A percentile compares a stretch with the other conserved stretches of the same genome.
phyloP scores from a whole-genome alignment of 1,139 yeast genomes.

The Casaregolazyma suthepensis region DNA sequence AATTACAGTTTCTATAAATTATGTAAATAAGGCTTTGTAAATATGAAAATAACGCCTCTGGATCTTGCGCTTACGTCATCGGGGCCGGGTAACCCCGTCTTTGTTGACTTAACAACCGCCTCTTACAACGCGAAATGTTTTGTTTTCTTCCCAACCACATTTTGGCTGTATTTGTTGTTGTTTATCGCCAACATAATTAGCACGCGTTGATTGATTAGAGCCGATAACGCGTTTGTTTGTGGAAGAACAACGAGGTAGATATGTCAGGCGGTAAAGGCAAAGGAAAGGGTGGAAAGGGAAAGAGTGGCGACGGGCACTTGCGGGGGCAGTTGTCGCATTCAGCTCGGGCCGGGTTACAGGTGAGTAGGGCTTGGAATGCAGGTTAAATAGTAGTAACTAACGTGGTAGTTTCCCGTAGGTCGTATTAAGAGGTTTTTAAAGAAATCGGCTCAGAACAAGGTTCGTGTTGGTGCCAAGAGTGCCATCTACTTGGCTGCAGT shows the following conservation, averaged over 20 bases:
- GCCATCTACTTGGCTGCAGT: constrained; percentile 97
- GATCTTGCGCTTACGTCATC: background rate
- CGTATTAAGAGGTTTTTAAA: constrained; percentile 95
- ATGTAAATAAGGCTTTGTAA: constrained; percentile 6
- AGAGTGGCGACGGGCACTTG: constrained; percentile 26
- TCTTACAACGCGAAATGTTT: background rate
- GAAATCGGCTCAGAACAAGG: constrained; percentile 84
- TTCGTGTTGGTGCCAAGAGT: constrained; percentile 95
- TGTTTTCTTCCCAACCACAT: constrained; percentile 11
- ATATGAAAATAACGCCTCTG: constrained; percentile 2
- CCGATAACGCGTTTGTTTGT: background rate
- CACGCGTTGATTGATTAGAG: constrained; percentile 3
- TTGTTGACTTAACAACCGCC: background rate
- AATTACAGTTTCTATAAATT: background rate
- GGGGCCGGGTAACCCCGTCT: background rate
- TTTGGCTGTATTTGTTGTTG: constrained; percentile 7
- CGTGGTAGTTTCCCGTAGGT: constrained; percentile 75
- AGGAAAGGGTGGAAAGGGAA: constrained; percentile 96
- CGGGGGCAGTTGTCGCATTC: constrained; percentile 71
- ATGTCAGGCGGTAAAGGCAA: constrained; percentile 94
- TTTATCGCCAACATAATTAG: background rate
- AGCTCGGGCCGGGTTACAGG: constrained; percentile 91
- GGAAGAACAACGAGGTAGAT: background rate
- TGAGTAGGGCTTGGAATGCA: background rate
- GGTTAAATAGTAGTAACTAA: background rate